Percentiles rank a stretch among this genome's conserved stretches.
Evolutionary conservation across 2,329 filamentous ascomycete species (phyloP).

Genomic region (Neurospora crassa): DNA sequence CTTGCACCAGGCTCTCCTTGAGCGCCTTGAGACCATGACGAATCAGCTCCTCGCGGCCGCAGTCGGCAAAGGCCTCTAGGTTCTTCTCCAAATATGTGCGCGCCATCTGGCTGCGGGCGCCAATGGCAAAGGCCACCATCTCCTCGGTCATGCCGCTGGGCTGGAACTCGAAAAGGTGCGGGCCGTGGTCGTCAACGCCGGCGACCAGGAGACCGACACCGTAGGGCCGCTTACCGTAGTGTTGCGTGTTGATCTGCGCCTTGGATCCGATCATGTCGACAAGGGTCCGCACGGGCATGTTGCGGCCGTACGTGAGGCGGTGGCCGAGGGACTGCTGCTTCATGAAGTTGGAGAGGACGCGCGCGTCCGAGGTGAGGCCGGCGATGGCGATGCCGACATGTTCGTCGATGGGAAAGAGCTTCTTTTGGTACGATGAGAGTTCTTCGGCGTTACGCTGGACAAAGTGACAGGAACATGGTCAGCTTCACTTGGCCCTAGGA

Average conservation of each 20-base stretch:
- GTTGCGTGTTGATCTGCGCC: constrained; percentile 94
- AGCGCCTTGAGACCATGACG: constrained; percentile 82
- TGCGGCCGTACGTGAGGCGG: constrained; percentile 89
- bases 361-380: constrained; percentile 92
- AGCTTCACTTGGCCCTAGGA: constrained; percentile 1
- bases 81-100: constrained; percentile 93
- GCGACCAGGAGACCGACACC: constrained; percentile 88
- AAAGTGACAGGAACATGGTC: background rate
- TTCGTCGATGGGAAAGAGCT: constrained; percentile 92
- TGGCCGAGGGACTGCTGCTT: constrained; percentile 97
- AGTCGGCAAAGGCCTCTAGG: constrained; percentile 70
- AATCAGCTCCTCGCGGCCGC: constrained; percentile 75
- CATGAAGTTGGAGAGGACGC: constrained; percentile 99
- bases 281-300: constrained; percentile 82
- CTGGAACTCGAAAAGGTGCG: constrained; percentile 98
- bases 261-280: constrained; percentile 90
- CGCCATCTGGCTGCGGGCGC: constrained; percentile 93
- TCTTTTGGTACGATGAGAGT: constrained; percentile 99
- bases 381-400: constrained; percentile 94
- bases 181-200: constrained; percentile 86
- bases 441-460: constrained; percentile 92
- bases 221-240: constrained; percentile 93
- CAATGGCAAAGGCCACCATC: constrained; percentile 94
- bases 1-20: constrained; percentile 92
- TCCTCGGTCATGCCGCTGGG: constrained; percentile 93